Evolutionary conservation across 2,329 filamentous ascomycete species (phyloP).

Genomic region (Helicocarpus griseus): DNA sequence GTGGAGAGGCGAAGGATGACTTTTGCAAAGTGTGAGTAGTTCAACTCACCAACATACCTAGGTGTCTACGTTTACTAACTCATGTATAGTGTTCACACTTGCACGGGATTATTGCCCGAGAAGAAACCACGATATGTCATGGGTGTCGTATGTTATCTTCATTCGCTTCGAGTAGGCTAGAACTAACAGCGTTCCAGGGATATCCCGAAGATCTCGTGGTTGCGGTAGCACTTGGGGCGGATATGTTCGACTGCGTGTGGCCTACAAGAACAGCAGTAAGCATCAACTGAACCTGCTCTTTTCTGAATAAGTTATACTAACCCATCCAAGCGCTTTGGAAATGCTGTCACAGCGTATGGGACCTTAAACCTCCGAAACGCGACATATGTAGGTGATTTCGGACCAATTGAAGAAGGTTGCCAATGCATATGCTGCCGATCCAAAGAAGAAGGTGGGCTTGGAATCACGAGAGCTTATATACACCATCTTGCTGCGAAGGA

Average conservation of each 20-base stretch:
- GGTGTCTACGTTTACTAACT: neutral
- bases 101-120: constrained; percentile 74
- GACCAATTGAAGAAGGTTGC: constrained; percentile 74
- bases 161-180: neutral
- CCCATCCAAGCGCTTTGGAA: constrained; percentile 63
- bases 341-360: constrained; percentile 73
- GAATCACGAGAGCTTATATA: constrained; percentile 78
- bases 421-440: constrained; percentile 67
- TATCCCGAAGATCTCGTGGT: constrained; percentile 95
- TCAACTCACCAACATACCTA: neutral
- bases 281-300: constrained; percentile 6
- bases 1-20: constrained; percentile 86
- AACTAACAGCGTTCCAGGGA: constrained; percentile 41
- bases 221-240: constrained; percentile 83
- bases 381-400: constrained; percentile 67
- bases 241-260: constrained; percentile 99
- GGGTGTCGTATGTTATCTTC: constrained; percentile 58
- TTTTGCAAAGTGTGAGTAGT: constrained; percentile 66
- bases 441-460: constrained; percentile 58
- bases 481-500: constrained; percentile 91
- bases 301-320: neutral
- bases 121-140: constrained; percentile 97
- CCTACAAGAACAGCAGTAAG: constrained; percentile 78
- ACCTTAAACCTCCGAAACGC: constrained; percentile 77
- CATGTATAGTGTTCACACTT: constrained; percentile 56